Base-by-base conservation (phyloP, 2,329 filamentous ascomycete species). In the Dactylellina drechsleri region DNA sequence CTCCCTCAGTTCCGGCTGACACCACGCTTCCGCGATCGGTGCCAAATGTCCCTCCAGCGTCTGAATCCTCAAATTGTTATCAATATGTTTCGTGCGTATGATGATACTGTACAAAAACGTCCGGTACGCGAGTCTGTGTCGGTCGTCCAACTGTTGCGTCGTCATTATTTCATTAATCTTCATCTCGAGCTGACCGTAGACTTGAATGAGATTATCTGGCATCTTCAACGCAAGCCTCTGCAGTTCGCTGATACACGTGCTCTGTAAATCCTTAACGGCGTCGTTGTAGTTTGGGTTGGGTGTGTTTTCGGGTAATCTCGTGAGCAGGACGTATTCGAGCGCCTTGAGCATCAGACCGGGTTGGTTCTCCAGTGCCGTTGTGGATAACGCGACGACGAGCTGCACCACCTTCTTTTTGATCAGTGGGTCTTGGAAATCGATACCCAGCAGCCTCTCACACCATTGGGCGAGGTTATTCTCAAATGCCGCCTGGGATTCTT, bases 41-140 rank as follows among this genome's bases (percentile, higher is more conserved):
- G 90, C 86, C 58, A 98, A 86, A 81, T 98, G 97, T 13, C 87
- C 86, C 66, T 88, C 84, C 31, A 99, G 84, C 71, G 92, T 90
- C 66, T 88, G 85, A 62, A 93, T 85, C 72, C 93, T 91, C 41
- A 88, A 83, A n/a, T 85, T 85, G 16, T 87, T 85, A 77, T 96
- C 90, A 40, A 98, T 86, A 50, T 88, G 89, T 20, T 86, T 89
- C 41, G 92, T 89, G 73, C 95, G 92, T 82, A 98, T 94, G 79
- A 91, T 91, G 76, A 99, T 95, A 72, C 96, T 95, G 81, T 99
- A 96, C 0, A 98, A 85, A 77, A 98, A 94, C 8, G 93, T 94
- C 78, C 89, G 91, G 79, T 96, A 93, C 1, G 93, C 92, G 80
- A 95, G 90, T 68, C 92, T 89, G 36, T 93, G 88, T 80, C 93